Evolutionary conservation across 352 stramenopile species (phyloP), one percentile per base, ranked within the genome.

Genomic region (Phytophthora agathidicida): DNA sequence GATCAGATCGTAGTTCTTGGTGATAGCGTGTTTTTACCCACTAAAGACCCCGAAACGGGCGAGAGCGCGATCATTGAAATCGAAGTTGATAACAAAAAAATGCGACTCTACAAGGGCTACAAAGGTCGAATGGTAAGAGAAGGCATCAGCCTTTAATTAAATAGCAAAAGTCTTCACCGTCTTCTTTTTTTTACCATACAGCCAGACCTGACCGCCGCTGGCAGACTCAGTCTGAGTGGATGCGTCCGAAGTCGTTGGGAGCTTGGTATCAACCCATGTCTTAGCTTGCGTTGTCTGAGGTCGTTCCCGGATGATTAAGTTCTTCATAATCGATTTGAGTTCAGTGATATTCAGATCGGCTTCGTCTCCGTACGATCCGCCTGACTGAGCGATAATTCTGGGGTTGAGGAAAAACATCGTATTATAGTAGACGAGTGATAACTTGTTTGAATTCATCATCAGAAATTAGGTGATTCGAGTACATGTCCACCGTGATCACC

Each of bases 271-370:
- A 39, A 20, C 33, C 33, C 10, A 20, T 39, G 33, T 13, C 14
- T 5, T 17, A 7, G n/a, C 33, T 13, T n/a, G 10, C 16, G 33
- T n/a, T 39, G 10, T 33, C 24, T 48, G 23, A 27, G 45, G 32
- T 16, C 20, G 19, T 13, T 54, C 45, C 14, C 19, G 27, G 8
- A 43, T 30, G 14, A 53, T 53, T 0, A 53, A 5, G n/a, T 53
- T 20, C 10, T 53, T 53, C 45, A 54, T 54, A 13, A 54, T 54
- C 11, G 45, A 43, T 43, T 54, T 54, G 3, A 54, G 45, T 44
- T 54, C 45, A 35, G 45, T 14, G 35, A 41, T 23, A 24, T 41
- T 41, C 17, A n/a, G n/a, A n/a, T n/a, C n/a, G n/a, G n/a, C n/a
- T n/a, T n/a, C n/a, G n/a, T n/a, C n/a, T n/a, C n/a, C n/a, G n/a